Conservation (phyloP, 2,329 filamentous ascomycete genomes). For the Cladosporium halotolerans region DNA sequence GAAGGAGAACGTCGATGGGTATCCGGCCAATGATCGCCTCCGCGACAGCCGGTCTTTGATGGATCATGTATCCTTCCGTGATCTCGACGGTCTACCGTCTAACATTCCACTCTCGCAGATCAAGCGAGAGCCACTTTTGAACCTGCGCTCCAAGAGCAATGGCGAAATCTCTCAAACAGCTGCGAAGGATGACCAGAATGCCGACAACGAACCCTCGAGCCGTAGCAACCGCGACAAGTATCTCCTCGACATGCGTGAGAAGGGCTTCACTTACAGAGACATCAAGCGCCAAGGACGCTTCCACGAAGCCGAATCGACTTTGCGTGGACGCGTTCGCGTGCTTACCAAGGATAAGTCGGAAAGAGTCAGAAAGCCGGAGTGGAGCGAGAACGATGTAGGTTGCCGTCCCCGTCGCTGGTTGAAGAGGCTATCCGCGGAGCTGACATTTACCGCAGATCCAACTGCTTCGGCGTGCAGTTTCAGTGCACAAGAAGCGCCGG, state of each 20-base stretch:
- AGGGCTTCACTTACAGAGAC: constrained; percentile 59
- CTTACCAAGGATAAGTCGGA: constrained; percentile 58
- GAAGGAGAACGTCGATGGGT: not conserved
- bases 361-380: constrained; percentile 60
- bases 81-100: not conserved
- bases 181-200: not conserved
- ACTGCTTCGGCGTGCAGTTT: constrained; percentile 22
- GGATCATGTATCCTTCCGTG: not conserved
- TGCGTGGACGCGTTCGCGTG: constrained; percentile 61
- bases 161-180: no score
- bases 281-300: constrained; percentile 54
- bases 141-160: no score
- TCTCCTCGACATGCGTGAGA: constrained; percentile 49
- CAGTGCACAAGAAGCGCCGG: constrained; percentile 11
- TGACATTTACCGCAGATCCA: constrained; percentile 23
- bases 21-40: not conserved
- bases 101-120: not conserved
- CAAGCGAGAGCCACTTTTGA: no score
- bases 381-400: constrained; percentile 60
- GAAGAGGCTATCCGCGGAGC: not conserved
- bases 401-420: not conserved
- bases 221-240: constrained; percentile 17
- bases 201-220: not conserved
- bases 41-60: not conserved
- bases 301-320: constrained; percentile 62